Conservation (phyloP, 257 asterid genomes). For the Asclepias syriaca region DNA sequence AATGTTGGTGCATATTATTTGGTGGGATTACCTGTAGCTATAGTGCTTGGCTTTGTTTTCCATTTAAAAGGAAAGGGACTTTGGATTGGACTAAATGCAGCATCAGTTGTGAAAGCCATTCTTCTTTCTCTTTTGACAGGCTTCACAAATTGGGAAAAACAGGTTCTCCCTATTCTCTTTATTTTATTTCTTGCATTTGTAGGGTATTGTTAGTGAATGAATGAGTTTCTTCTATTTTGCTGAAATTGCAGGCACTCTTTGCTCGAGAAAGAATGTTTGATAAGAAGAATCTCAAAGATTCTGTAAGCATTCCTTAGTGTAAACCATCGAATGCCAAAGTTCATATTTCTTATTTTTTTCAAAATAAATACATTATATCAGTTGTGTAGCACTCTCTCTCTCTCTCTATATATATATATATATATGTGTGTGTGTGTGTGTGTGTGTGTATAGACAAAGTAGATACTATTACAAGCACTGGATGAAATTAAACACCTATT, state of each 20-base stretch:
- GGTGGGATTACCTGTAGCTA: slow-evolving; percentile 65
- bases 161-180: slow-evolving; percentile 21
- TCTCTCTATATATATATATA: no score
- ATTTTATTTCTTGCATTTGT: not conserved
- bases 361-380: no score
- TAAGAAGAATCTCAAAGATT: not conserved
- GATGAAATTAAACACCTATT: not conserved
- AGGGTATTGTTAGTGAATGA: not conserved
- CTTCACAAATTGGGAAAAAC: slow-evolving; percentile 69
- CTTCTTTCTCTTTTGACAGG: slow-evolving; percentile 48
- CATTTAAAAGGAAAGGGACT: slow-evolving; percentile 61
- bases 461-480: not conserved
- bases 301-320: not conserved
- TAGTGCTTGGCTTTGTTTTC: slow-evolving; percentile 48
- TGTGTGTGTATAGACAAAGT: no score
- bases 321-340: not conserved
- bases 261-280: slow-evolving; percentile 27
- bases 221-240: not conserved
- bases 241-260: slow-evolving; percentile 28
- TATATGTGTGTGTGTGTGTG: no score
- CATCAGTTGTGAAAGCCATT: slow-evolving; percentile 43
- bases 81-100: slow-evolving; percentile 61
- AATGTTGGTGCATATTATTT: slow-evolving; percentile 73
- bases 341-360: no score
- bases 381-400: no score